phyloP scores from a whole-genome alignment of 2,329 filamentous ascomycete species.

The Aspergillus neotritici region DNA sequence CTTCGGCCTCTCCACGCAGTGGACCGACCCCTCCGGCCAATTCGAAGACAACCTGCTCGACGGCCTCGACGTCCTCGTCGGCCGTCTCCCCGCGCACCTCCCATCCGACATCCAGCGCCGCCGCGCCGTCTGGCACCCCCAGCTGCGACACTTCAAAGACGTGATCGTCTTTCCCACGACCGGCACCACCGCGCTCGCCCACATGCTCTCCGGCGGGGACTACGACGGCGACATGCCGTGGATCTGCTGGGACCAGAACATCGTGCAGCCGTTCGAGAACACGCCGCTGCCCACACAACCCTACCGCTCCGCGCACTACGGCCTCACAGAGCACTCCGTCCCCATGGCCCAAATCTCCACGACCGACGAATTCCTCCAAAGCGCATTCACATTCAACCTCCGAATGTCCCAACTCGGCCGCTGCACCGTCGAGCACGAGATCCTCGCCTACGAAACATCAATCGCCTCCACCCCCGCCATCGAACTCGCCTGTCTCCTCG shows the following conservation, averaged over 20 bases:
- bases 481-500: constrained; percentile 38
- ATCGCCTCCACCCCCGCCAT: constrained; percentile 31
- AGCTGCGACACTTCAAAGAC: constrained; percentile 52
- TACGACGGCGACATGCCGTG: constrained; percentile 60
- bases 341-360: constrained; percentile 38
- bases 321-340: constrained; percentile 42
- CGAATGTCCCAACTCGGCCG: constrained; percentile 46
- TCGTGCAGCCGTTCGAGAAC: constrained; percentile 51
- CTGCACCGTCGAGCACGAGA: constrained; percentile 49
- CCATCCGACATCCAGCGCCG: constrained; percentile 56
- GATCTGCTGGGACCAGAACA: constrained; percentile 54
- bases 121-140: constrained; percentile 44
- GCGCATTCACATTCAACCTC: constrained; percentile 45
- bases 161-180: constrained; percentile 53
- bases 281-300: constrained; percentile 39
- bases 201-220: constrained; percentile 59
- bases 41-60: constrained; percentile 44
- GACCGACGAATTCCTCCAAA: constrained; percentile 37
- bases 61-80: constrained; percentile 49
- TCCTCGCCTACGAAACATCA: constrained; percentile 49
- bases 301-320: constrained; percentile 40
- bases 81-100: constrained; percentile 53
- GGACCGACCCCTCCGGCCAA: constrained; percentile 30
- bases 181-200: constrained; percentile 50
- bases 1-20: constrained; percentile 48